A percentile compares a stretch with the other conserved stretches of the same genome.
Conservation (phyloP, 768 basidiomycete genomes). For the Paxillus rubicundulus region DNA sequence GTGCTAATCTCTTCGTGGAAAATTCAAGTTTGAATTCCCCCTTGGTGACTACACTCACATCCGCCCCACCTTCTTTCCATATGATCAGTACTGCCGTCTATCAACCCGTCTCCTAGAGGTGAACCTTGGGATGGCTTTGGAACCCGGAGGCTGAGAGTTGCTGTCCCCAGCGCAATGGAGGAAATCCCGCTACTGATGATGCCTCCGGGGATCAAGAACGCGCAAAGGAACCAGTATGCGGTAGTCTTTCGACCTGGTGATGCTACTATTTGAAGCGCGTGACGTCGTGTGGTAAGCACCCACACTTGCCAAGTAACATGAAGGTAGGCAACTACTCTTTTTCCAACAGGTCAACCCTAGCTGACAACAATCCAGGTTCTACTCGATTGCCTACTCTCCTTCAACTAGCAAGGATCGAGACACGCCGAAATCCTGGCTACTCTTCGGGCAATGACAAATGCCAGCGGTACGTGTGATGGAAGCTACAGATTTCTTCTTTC, state of each 20-base stretch:
- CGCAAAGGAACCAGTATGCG: constrained; percentile 16
- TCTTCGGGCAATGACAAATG: too few relatives aligned
- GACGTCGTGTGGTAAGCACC: neutral
- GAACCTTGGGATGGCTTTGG: constrained; percentile 22
- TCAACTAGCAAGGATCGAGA: too few relatives aligned
- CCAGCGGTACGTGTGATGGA: too few relatives aligned
- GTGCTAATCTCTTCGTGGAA: constrained; percentile 3
- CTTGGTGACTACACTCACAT: constrained; percentile 29
- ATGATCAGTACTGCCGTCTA: constrained; percentile 24
- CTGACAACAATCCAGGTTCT: too few relatives aligned
- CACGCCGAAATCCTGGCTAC: too few relatives aligned
- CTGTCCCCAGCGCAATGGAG: constrained; percentile 27
- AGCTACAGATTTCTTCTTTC: too few relatives aligned
- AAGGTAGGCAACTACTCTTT: too few relatives aligned
- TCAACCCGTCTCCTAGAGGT: constrained; percentile 31
- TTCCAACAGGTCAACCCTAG: too few relatives aligned
- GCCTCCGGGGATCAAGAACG: constrained; percentile 31
- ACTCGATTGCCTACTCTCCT: too few relatives aligned
- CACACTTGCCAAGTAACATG: too few relatives aligned
- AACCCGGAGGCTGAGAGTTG: constrained; percentile 20
- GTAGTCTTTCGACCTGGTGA: neutral
- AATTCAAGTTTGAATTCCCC: constrained; percentile 33
- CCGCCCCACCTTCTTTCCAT: constrained; percentile 27
- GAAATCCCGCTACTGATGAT: constrained; percentile 31
- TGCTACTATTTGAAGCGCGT: neutral